Evolutionary conservation across 1,139 yeast genomes (phyloP).

Genomic region (Meyerozyma smithsonii): DNA sequence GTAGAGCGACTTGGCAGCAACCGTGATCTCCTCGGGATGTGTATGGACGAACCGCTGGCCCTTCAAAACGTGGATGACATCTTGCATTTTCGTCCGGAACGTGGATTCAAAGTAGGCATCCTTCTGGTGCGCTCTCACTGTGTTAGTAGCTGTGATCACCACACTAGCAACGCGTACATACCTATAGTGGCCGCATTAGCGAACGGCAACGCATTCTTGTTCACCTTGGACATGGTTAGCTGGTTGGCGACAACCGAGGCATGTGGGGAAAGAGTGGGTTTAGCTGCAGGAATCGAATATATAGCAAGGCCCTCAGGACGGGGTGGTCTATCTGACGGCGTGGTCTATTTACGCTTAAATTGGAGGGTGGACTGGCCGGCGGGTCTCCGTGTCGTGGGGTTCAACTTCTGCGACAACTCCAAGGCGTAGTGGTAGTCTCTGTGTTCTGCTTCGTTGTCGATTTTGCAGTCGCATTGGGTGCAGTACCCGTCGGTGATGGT

Average conservation of each 20-base stretch:
- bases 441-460: slow-evolving; percentile 18
- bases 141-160: slow-evolving; percentile 12
- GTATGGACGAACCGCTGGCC: slow-evolving; percentile 69
- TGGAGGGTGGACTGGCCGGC: not conserved
- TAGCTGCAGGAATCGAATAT: not conserved
- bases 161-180: slow-evolving; percentile 6
- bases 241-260: slow-evolving; percentile 2
- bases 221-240: slow-evolving; percentile 10
- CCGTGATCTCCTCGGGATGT: slow-evolving; percentile 59
- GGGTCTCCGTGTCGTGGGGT: not conserved
- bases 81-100: slow-evolving; percentile 51
- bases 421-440: slow-evolving; percentile 27
- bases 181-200: slow-evolving; percentile 17
- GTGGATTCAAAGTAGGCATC: slow-evolving; percentile 68
- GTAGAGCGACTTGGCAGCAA: slow-evolving; percentile 56
- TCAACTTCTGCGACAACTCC: slow-evolving; percentile 13
- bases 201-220: slow-evolving; percentile 11
- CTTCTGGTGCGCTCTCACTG: slow-evolving; percentile 79
- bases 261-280: not conserved
- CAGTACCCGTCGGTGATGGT: slow-evolving; percentile 11
- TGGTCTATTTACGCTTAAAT: not conserved
- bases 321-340: no score
- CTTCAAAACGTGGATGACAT: slow-evolving; percentile 48
- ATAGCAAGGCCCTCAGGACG: no score
- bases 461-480: slow-evolving; percentile 8